phyloP scores from a whole-genome alignment of 331 rosid genomes.

The Pyrus hybrid region DNA sequence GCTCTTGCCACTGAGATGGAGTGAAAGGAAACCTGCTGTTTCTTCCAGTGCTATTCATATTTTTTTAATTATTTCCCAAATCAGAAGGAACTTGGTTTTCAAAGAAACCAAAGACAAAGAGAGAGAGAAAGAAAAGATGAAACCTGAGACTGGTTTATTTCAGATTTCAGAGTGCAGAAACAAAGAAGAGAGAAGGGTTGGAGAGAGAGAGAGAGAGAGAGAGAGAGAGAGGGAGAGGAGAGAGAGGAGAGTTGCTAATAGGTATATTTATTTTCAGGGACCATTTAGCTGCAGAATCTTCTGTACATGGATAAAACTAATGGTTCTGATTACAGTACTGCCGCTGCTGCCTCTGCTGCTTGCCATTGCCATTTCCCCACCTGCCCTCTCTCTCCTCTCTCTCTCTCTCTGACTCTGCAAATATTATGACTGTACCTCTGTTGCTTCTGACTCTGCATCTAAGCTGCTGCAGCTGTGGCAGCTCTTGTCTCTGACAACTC shows the following conservation, averaged over 20 bases:
- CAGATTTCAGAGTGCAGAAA: constrained; percentile 15
- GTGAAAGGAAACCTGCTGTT: constrained; percentile 82
- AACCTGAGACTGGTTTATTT: neutral
- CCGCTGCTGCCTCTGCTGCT: constrained; percentile 15
- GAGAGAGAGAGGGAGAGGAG: neutral
- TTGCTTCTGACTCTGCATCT: constrained; percentile 48
- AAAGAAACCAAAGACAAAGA: neutral
- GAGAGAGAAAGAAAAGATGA: neutral
- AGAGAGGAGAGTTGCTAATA: constrained; percentile 7
- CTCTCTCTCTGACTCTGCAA: constrained; percentile 24
- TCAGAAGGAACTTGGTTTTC: neutral
- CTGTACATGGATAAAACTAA: constrained; percentile 81
- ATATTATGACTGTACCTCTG: constrained; percentile 78
- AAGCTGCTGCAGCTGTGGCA: constrained; percentile 58
- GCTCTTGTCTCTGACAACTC: constrained; percentile 89
- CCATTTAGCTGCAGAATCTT: constrained; percentile 90
- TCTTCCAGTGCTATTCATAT: constrained; percentile 46
- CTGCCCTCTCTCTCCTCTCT: neutral
- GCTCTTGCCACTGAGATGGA: constrained; percentile 96
- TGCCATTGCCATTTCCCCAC: constrained; percentile 26
- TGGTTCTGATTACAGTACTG: constrained; percentile 73
- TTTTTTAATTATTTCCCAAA: neutral
- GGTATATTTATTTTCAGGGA: constrained; percentile 89
- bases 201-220: neutral
- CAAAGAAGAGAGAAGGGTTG: constrained; percentile 14